A percentile compares a stretch with the other conserved stretches of the same genome.
Conservation (phyloP, 169 alveolate species). For the Eimeria necatrix region DNA sequence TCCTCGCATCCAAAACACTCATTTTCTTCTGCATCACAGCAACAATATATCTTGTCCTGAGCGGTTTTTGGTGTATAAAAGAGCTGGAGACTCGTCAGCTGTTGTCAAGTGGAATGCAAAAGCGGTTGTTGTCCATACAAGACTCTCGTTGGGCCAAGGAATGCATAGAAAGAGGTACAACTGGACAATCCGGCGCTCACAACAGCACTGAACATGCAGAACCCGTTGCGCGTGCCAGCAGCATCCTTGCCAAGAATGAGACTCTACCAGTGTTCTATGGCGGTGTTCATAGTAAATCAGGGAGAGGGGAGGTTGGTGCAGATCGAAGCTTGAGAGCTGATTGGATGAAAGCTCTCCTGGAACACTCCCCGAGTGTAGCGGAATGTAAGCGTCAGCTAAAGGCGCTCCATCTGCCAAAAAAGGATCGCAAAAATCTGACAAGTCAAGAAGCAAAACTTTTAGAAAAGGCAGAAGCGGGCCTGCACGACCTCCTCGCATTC, state of each 20-base stretch:
- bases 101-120: neutral
- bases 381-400: neutral
- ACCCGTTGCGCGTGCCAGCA: neutral
- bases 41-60: no score
- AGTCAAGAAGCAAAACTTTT: neutral
- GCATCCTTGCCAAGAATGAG: neutral
- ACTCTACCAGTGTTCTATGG: no score
- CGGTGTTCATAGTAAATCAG: no score
- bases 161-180: neutral
- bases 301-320: neutral
- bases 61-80: neutral
- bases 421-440: constrained; percentile 4
- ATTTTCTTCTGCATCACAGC: no score
- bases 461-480: neutral
- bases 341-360: neutral
- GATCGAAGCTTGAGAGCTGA: no score
- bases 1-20: no score
- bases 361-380: neutral
- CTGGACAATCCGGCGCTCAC: neutral
- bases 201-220: neutral
- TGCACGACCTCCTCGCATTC: neutral
- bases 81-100: neutral
- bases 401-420: neutral
- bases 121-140: neutral
- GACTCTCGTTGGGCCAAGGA: neutral